Conservation (phyloP, 805 yeast genomes). For the Candida ponderosae region DNA sequence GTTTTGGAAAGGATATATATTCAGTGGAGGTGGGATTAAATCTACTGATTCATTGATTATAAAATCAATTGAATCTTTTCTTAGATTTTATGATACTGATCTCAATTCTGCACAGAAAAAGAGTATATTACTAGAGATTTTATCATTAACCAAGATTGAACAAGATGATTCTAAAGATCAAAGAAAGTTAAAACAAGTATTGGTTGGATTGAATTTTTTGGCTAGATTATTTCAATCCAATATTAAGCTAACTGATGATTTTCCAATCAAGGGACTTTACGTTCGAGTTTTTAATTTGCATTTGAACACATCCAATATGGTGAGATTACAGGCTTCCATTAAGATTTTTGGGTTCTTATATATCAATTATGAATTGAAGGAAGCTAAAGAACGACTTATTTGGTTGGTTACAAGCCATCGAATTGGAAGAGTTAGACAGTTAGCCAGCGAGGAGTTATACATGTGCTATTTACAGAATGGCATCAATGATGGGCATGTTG, state of each 20-base stretch:
- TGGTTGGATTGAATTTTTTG: constrained; percentile 18
- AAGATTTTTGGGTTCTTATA: constrained; percentile 35
- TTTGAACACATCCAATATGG: constrained; percentile 34
- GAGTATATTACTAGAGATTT: constrained; percentile 15
- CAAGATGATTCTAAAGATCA: constrained; percentile 6
- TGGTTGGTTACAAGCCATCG: constrained; percentile 27
- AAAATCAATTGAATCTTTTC: constrained; percentile 31
- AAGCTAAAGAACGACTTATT: constrained; percentile 12
- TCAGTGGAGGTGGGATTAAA: constrained; percentile 50
- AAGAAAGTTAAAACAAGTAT: constrained; percentile 10
- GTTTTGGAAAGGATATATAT: constrained; percentile 49
- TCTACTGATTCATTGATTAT: constrained; percentile 39
- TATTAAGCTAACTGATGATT: constrained; percentile 11
- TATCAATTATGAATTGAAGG: constrained; percentile 3
- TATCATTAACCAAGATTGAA: constrained; percentile 21
- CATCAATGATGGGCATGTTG: constrained; percentile 19
- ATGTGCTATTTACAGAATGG: constrained; percentile 18
- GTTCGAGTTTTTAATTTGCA: constrained; percentile 49
- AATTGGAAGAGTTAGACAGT: constrained; percentile 22
- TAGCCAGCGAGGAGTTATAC: constrained; percentile 36
- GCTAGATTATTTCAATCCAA: constrained; percentile 14
- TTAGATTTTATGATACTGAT: constrained; percentile 19
- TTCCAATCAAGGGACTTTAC: constrained; percentile 28
- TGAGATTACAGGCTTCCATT: constrained; percentile 31
- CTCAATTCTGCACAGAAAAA: constrained; percentile 6